Base-by-base conservation (phyloP, 1,284 basidiomycete genomes). In the Kalmanozyma brasiliensis region DNA sequence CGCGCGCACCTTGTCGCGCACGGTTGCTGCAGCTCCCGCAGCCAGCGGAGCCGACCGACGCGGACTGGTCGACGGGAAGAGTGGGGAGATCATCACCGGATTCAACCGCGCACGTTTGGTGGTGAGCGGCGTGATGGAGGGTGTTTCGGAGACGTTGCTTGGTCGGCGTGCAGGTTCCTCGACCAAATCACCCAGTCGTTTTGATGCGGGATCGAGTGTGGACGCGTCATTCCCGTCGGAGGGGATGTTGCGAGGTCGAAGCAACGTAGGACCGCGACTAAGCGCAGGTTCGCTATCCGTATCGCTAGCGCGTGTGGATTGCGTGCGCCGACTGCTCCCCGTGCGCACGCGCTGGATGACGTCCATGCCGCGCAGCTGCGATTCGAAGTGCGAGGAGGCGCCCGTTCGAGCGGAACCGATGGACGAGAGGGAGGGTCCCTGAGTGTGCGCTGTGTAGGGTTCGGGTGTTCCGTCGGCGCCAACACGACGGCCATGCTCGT, bases 281-380 rank as follows among this genome's bases (percentile, higher is more conserved):
- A 72, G 38, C 0, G 60, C 63, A 3, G 48, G 26, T n/a, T 63
- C 60, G 42, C 49, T 51, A 14, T 61, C 64, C 5, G 51, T 55
- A 35, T 66, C 69, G 43, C 58, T 69, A 16, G 59, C 48, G n/a
- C 62, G 38, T 10, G 52, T 72, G 4, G 63, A 68, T 22, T 49
- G 49, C 6, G 66, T 65, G 17, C 68, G 56, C n/a, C 71, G 41
- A 30, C 69, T 69, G 46, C 62, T 67, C 2, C 58, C 65, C 1
- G 77, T 77, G 2, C 67, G 63, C 2, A 58, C 68, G 19, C 77
- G 73, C 36, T 79, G 77, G 11, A 77, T 58, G 19, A 78, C 76
- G 33, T 79, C 75, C 77, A 79, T 79, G 5, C 52, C 52, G 3
- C 58, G 48, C 24, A 79, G 22, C 8, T 58, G 51, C 4, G 58